phyloP scores from a whole-genome alignment of 2,329 filamentous ascomycete genomes.

The Beauveria rudraprayagi region DNA sequence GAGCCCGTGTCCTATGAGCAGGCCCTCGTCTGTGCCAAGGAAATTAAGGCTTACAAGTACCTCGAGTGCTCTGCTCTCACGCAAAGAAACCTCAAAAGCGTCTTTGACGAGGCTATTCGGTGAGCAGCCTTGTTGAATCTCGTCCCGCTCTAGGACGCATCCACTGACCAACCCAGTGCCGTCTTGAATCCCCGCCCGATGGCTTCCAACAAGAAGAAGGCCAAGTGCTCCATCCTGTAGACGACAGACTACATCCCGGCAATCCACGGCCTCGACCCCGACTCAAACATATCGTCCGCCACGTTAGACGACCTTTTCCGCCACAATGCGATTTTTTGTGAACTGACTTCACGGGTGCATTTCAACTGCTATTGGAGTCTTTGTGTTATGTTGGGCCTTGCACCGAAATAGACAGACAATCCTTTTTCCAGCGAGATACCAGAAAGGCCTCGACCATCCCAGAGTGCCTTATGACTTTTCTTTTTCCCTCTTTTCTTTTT shows the following conservation, averaged over 20 bases:
- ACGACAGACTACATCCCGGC: conserved; percentile 10
- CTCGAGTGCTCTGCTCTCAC: conserved; percentile 96
- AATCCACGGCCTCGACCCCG: background rate
- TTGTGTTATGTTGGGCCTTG: conserved; percentile 8
- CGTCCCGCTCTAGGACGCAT: too few species aligned
- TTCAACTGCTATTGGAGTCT: conserved; percentile 16
- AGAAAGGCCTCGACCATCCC: conserved; percentile 5
- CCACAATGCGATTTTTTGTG: background rate
- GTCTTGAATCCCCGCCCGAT: conserved; percentile 62
- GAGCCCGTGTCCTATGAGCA: conserved; percentile 94
- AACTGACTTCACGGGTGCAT: background rate
- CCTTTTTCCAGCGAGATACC: conserved; percentile 12
- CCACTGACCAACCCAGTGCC: conserved; percentile 42
- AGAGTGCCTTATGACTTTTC: conserved; percentile 9
- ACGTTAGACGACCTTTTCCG: background rate
- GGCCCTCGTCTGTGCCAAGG: conserved; percentile 79
- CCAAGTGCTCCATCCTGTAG: conserved; percentile 64
- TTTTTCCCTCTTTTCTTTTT: background rate
- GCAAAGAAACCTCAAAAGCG: conserved; percentile 93
- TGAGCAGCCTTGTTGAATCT: conserved; percentile 37
- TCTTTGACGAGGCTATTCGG: conserved; percentile 98
- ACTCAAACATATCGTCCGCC: background rate
- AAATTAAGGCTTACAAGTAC: conserved; percentile 95
- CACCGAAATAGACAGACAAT: conserved; percentile 10
- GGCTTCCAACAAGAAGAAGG: conserved; percentile 50